These are phyloP conservation scores for Solanum chacoense DNA, from an alignment of 305 asterid genomes.

Conservation along the genomic window DNA sequence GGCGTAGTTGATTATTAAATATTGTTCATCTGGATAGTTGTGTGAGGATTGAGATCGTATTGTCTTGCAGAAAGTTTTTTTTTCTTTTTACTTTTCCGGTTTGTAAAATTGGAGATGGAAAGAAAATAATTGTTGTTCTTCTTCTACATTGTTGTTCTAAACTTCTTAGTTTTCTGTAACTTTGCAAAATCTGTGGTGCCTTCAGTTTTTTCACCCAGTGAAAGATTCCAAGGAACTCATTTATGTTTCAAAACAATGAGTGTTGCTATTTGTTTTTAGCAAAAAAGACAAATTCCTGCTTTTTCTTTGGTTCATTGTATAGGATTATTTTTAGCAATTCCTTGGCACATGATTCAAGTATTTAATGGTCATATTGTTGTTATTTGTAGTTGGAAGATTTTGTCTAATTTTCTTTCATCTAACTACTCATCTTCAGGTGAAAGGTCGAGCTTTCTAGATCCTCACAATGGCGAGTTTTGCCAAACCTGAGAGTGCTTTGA, in stretches of 20 bases:
- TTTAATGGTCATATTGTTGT: neutral
- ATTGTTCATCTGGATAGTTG: neutral
- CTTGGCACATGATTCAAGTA: neutral
- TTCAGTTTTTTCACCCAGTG: neutral
- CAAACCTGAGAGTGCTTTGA: constrained; percentile 29
- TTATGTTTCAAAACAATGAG: neutral
- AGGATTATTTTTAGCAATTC: neutral
- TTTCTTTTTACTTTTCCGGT: neutral
- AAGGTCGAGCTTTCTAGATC: neutral
- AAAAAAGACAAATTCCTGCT: neutral
- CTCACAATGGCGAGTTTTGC: constrained; percentile 19
- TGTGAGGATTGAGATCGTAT: neutral
- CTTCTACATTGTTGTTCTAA: neutral
- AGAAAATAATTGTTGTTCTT: neutral
- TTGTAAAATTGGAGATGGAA: neutral
- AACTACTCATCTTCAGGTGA: constrained; percentile 3
- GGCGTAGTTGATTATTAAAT: neutral
- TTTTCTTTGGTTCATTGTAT: neutral
- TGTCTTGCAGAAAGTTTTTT: neutral
- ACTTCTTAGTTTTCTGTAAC: neutral
- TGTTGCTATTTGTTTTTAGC: neutral
- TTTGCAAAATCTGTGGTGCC: neutral
- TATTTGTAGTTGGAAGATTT: neutral
- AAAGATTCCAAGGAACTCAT: neutral
- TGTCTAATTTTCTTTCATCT: neutral